Evolutionary conservation across 2,329 filamentous ascomycete genomes (phyloP), one percentile per base, ranked within the genome.

Genomic region (Purpureocillium lavendulum): DNA sequence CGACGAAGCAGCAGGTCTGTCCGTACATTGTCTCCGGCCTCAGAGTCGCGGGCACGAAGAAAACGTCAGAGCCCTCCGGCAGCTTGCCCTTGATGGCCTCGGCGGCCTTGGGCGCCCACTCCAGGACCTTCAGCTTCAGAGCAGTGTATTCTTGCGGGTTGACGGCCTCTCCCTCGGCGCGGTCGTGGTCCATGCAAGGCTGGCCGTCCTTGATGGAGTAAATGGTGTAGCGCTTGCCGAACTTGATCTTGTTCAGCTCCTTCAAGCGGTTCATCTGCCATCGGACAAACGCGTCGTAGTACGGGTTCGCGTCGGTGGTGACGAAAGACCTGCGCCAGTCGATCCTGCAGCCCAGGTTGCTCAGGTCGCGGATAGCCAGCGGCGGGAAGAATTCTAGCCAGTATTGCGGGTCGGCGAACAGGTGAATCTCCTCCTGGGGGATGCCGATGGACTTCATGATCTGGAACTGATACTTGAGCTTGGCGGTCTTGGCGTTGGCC

Each of bases 21-120:
- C 94, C 94, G 59, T 97, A 98, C 90, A 98, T 97, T 29, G 92
- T 98, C 71, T 98, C 92, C 3, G 92, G 87, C 45, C 92, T 77
- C 45, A 98, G 75, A 40, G 92, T 97, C 13, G 92, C 92, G 11
- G 92, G 85, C 11, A 97, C 79, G 54, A 97, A 84, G 68, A 83
- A 97, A 41, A 96, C 82, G 45, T 84, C 84, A 34, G 86, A 82
- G 47, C 76, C 80, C 29, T 80, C 73, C 6, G 90, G 85, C 4
- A 97, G 67, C 67, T 90, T 92, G 48, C 77, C 82, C 58, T 82
- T 75, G 42, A 97, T 65, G 39, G 77, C 67, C 49, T 83, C 76
- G 47, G 79, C 77, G 17, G 87, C 84, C 46, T 81, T 74, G 24
- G 84, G 78, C 1, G 88, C 77, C 89, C 89, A 98, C 57, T 95